These are phyloP conservation scores for Choanephora cucurbitarum DNA, from an alignment of 371 early-diverging fungal species.

Conservation along the genomic window DNA sequence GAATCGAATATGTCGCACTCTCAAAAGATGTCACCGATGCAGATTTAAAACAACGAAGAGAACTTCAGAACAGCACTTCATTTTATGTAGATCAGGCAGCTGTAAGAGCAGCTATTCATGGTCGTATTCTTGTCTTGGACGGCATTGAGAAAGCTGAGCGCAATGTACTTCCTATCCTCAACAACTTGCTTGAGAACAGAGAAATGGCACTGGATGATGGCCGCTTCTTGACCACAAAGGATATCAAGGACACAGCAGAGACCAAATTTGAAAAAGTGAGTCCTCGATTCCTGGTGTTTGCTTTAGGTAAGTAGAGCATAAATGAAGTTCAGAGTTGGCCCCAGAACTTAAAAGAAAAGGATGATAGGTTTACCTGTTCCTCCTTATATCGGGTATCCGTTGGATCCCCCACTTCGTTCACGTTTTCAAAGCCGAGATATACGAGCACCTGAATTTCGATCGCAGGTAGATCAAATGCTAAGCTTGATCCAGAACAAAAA, in stretches of 20 bases:
- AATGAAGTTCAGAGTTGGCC: no score
- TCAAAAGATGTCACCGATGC: conserved; percentile 81
- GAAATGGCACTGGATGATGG: conserved; percentile 90
- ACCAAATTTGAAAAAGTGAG: conserved; percentile 73
- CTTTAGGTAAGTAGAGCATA: conserved; percentile 51
- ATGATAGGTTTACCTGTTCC: conserved; percentile 70
- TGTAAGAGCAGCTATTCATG: conserved; percentile 82
- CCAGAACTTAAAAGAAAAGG: no score
- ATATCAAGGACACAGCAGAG: conserved; percentile 45
- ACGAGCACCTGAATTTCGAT: conserved; percentile 59
- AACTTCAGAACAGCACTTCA: conserved; percentile 72
- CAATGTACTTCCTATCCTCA: conserved; percentile 84
- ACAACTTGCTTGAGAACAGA: conserved; percentile 85
- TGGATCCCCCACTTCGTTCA: conserved; percentile 84
- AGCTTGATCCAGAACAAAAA: conserved; percentile 30
- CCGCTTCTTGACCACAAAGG: conserved; percentile 72
- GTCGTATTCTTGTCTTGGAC: conserved; percentile 79
- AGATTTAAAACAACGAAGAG: conserved; percentile 85
- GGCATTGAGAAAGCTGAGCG: conserved; percentile 87
- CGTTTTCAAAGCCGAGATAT: conserved; percentile 78
- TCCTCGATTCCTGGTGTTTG: conserved; percentile 76
- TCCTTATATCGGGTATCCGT: conserved; percentile 76
- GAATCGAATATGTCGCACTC: conserved; percentile 78
- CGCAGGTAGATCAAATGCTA: conserved; percentile 61
- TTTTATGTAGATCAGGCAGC: conserved; percentile 79